Evolutionary conservation across 169 alveolate species (phyloP).

Genomic region (Cystoisospora suis): DNA sequence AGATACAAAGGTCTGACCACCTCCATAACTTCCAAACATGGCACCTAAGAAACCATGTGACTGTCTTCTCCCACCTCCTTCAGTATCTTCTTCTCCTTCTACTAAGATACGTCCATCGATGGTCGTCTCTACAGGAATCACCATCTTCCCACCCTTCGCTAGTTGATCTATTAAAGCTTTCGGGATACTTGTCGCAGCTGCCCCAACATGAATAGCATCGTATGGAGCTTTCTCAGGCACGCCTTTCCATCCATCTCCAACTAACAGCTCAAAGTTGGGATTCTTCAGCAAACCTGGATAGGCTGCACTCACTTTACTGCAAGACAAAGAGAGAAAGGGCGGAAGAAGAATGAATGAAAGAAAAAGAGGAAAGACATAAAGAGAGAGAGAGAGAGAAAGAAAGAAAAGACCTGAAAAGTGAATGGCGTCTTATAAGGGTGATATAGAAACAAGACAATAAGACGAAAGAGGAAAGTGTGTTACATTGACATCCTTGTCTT

Average conservation of each 20-base stretch:
- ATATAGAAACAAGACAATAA: too few species aligned
- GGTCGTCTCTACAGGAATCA: slow-evolving; percentile 82
- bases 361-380: neutral
- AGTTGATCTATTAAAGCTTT: slow-evolving; percentile 78
- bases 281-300: slow-evolving; percentile 57
- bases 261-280: slow-evolving; percentile 60
- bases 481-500: too few species aligned
- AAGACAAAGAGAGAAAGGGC: neutral
- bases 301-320: slow-evolving; percentile 66
- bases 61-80: too few species aligned
- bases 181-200: slow-evolving; percentile 83
- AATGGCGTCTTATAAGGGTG: too few species aligned
- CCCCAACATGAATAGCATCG: slow-evolving; percentile 89
- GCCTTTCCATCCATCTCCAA: slow-evolving; percentile 88
- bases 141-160: slow-evolving; percentile 84
- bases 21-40: too few species aligned
- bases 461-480: too few species aligned
- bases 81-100: slow-evolving; percentile 26
- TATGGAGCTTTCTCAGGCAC: slow-evolving; percentile 79
- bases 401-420: neutral
- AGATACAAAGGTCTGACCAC: slow-evolving; percentile 37
- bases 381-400: neutral
- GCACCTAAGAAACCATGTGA: too few species aligned
- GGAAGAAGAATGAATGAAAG: neutral
- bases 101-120: slow-evolving; percentile 29